Base-by-base conservation (phyloP, 495 filamentous ascomycete species). In the Rusavskia elegans region DNA sequence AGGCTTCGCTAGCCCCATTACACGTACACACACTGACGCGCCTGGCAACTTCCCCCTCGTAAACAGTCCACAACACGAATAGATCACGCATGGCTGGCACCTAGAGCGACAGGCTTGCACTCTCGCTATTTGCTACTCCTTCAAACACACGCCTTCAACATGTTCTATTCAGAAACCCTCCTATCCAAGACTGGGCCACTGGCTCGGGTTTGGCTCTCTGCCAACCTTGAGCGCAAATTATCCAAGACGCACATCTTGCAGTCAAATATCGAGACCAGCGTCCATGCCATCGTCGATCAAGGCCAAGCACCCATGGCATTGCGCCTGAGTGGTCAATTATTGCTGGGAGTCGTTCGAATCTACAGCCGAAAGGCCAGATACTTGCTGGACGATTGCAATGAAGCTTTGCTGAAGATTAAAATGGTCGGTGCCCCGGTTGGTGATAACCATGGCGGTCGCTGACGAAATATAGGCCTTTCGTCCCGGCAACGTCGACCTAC, bases 101-200 rank as follows among this genome's bases (percentile, higher is more conserved):
- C 17, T 35, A 48, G 8, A 29, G 14, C 20, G 17, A 20, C 20
- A 8, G 21, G 20, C 23, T 46, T 17, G 44, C 17, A 46, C 44
- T 23, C 23, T 16, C 4, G 38, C 42, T 57, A 19, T 35, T 51
- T 29, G 40, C 59, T 51, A 36, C 44, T 46, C 53, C 49, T 44
- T 51, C 2, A 19, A 14, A 35, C 32, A 35, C 8, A 35, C 32
- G 13, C 37, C 55, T 48, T 59, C 75, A 70, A 65, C 64, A 98
- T 98, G 92, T 98, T 98, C 72, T 98, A 95, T 69, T 95, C 92
- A 21, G 90, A 95, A 72, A 88, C 88, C 45, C 79, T 98, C 52
- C 80, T 98, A 55, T 89, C 88, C 51, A 92, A 93, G 80, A 95
- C 88, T 48, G 92, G 93, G 75, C 89, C 92, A 59, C 66, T 98